A percentile compares a stretch with the other conserved stretches of the same genome.
Conservation (phyloP, 805 yeast species). For the Starmerella tilneyi region DNA sequence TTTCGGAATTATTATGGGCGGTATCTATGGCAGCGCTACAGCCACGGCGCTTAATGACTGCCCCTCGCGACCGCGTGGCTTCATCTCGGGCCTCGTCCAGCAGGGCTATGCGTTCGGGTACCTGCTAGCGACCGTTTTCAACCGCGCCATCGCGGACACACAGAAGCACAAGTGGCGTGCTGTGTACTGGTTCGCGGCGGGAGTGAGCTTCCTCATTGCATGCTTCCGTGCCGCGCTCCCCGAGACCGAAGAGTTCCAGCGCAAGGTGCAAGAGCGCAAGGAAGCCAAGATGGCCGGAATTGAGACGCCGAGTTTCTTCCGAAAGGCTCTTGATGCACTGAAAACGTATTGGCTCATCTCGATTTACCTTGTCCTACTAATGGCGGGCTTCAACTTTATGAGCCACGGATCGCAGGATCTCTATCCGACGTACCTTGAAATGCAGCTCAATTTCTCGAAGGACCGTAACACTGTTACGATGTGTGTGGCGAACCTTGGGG, state of each 20-base stretch:
- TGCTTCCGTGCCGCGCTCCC: constrained; percentile 49
- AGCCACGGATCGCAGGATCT: constrained; percentile 70
- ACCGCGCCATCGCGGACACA: constrained; percentile 45
- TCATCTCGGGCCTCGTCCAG: constrained; percentile 61
- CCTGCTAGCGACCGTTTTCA: constrained; percentile 53
- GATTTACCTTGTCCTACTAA: constrained; percentile 46
- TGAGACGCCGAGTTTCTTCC: constrained; percentile 19
- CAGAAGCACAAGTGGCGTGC: constrained; percentile 55
- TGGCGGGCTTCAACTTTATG: constrained; percentile 62
- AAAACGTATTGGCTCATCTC: constrained; percentile 51
- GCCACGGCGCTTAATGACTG: constrained; percentile 60
- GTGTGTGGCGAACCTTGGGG: constrained; percentile 57
- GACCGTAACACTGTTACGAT: constrained; percentile 50
- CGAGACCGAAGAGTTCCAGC: constrained; percentile 47
- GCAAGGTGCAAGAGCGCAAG: constrained; percentile 25
- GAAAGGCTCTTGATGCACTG: constrained; percentile 33
- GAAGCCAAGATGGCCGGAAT: constrained; percentile 19
- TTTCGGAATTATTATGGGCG: constrained; percentile 66
- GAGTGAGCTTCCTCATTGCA: constrained; percentile 50
- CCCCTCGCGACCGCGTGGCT: constrained; percentile 49
- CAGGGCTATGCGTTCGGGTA: constrained; percentile 72
- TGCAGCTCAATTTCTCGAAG: constrained; percentile 40
- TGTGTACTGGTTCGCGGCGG: constrained; percentile 65
- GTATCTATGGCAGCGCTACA: constrained; percentile 54
- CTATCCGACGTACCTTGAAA: constrained; percentile 51